Evolutionary conservation across 164 flowering plant species (phyloP).

Genomic region (Stephania cephalantha): DNA sequence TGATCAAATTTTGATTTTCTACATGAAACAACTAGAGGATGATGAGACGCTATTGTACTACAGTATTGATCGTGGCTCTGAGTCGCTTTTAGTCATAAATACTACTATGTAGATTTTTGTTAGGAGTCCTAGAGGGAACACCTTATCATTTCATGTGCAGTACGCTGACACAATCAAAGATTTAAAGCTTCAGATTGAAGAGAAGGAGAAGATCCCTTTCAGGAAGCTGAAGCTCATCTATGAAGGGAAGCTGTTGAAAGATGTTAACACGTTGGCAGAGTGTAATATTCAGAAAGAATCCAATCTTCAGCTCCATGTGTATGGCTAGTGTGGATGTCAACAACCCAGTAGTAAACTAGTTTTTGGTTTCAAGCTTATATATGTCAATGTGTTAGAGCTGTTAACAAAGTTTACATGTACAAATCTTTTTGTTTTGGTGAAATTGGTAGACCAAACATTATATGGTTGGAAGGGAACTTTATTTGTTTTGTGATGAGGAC

Average conservation of each 20-base stretch:
- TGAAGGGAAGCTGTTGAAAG: not conserved
- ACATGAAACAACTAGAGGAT: not conserved
- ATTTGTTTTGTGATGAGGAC: too few relatives aligned
- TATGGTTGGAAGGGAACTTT: too few relatives aligned
- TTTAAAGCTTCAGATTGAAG: not conserved
- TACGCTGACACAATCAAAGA: not conserved
- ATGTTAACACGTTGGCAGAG: not conserved
- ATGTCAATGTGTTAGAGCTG: too few relatives aligned
- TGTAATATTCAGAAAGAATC: not conserved
- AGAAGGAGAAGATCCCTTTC: not conserved
- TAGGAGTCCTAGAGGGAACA: not conserved
- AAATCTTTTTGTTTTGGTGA: too few relatives aligned
- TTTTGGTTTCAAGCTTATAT: too few relatives aligned
- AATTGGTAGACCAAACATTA: too few relatives aligned
- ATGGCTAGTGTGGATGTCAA: too few relatives aligned
- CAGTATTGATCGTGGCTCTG: not conserved
- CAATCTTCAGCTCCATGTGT: not conserved
- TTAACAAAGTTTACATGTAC: too few relatives aligned
- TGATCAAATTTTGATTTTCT: not conserved
- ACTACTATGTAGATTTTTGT: not conserved
- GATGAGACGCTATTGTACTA: not conserved
- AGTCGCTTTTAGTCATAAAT: not conserved
- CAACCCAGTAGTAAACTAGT: too few relatives aligned
- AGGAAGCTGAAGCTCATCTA: not conserved
- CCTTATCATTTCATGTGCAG: not conserved